A percentile compares a stretch with the other conserved stretches of the same genome.
phyloP scores from a whole-genome alignment of 176 grass and related monocot species.

The Phyllostachys edulis region DNA sequence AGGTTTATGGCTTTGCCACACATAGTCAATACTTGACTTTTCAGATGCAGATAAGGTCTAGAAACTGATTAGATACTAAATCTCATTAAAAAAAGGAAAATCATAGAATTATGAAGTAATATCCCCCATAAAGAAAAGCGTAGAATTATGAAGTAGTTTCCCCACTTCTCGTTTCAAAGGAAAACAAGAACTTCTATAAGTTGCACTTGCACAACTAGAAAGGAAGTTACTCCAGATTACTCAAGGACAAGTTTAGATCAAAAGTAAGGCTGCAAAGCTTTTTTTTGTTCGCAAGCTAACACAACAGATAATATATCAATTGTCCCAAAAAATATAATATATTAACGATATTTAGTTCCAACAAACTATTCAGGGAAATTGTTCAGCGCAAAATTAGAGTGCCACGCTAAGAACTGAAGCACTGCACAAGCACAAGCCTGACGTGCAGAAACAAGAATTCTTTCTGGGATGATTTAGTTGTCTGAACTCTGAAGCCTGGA shows the following conservation, averaged over 20 bases:
- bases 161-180: not conserved
- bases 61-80: not conserved
- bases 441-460: no score
- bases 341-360: not conserved
- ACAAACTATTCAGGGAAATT: not conserved
- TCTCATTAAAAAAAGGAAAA: not conserved
- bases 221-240: conserved; percentile 22
- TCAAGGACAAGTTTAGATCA: conserved; percentile 19
- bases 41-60: conserved; percentile 12
- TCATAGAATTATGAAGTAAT: not conserved
- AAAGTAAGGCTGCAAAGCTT: conserved; percentile 33
- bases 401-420: not conserved
- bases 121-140: not conserved
- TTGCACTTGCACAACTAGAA: not conserved
- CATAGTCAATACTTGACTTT: not conserved
- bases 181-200: not conserved
- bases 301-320: not conserved
- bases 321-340: not conserved
- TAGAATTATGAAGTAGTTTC: not conserved
- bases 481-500: conserved; percentile 11
- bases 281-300: conserved; percentile 19
- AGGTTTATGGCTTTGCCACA: not conserved
- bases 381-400: not conserved
- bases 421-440: not conserved
- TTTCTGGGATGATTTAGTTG: no score